Evolutionary conservation across 2,329 filamentous ascomycete genomes (phyloP).

Genomic region (Simplicillium aogashimaense): DNA sequence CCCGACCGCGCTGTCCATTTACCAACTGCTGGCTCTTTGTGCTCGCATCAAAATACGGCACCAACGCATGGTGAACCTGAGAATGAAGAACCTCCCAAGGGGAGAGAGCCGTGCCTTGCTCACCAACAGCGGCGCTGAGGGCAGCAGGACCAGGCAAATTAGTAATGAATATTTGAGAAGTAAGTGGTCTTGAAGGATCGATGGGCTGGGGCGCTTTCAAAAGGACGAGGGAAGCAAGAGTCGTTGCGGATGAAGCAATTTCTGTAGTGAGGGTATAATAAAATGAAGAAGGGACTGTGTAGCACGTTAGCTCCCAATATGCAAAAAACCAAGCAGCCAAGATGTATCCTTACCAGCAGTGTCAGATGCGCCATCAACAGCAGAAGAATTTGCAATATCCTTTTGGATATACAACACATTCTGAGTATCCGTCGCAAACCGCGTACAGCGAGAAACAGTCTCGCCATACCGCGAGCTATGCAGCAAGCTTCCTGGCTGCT

Average conservation of each 20-base stretch:
- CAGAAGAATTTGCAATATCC: constrained; percentile 50
- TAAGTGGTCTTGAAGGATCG: constrained; percentile 71
- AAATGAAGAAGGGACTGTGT: constrained; percentile 43
- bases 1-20: constrained; percentile 58
- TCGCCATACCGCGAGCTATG: constrained; percentile 63
- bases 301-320: constrained; percentile 6
- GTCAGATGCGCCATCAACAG: constrained; percentile 37
- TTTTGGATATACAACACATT: constrained; percentile 87
- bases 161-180: constrained; percentile 83
- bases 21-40: constrained; percentile 68
- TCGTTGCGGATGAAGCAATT: constrained; percentile 69
- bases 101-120: constrained; percentile 64
- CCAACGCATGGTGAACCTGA: constrained; percentile 80
- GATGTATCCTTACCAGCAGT: constrained; percentile 23
- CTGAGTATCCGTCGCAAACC: constrained; percentile 83
- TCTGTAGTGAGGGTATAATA: constrained; percentile 75
- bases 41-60: constrained; percentile 95
- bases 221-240: constrained; percentile 76
- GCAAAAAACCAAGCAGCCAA: background rate
- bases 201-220: constrained; percentile 85
- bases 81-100: constrained; percentile 91
- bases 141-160: constrained; percentile 78
- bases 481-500: constrained; percentile 72
- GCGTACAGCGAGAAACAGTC: constrained; percentile 75
- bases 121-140: constrained; percentile 53